Conservation (phyloP, 257 asterid genomes). For the Ophiorrhiza pumila region DNA sequence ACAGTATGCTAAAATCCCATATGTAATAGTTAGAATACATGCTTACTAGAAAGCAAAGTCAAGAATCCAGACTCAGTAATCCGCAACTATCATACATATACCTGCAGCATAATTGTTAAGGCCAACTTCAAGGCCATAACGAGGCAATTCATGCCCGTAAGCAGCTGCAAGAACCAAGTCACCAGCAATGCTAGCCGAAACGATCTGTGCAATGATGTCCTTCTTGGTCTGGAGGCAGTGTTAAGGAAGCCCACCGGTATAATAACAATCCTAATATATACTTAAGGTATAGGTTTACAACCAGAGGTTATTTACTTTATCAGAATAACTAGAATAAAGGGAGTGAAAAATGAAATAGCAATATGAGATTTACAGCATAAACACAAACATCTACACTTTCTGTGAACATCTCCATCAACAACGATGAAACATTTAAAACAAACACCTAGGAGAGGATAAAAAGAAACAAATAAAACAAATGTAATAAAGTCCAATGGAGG, state of each 20-base stretch:
- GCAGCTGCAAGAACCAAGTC: conserved; percentile 60
- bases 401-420: not conserved
- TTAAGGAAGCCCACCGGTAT: conserved; percentile 32
- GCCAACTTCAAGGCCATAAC: conserved; percentile 60
- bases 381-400: not conserved
- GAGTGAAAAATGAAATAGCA: not conserved
- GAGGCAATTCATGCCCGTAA: conserved; percentile 66
- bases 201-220: conserved; percentile 61
- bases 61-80: not conserved
- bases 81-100: conserved; percentile 7
- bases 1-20: conserved; percentile 45
- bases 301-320: not conserved
- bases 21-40: not conserved
- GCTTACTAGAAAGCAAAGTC: not conserved
- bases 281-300: not conserved
- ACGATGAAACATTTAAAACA: not conserved
- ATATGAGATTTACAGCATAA: not conserved
- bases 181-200: conserved; percentile 71
- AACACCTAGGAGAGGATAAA: not conserved
- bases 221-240: conserved; percentile 42
- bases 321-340: not conserved
- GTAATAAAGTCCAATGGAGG: not conserved
- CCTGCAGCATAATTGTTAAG: conserved; percentile 73
- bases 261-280: not conserved
- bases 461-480: not conserved